Base-by-base conservation (phyloP, 2,329 filamentous ascomycete species). In the Ceratocystis lukuohia region DNA sequence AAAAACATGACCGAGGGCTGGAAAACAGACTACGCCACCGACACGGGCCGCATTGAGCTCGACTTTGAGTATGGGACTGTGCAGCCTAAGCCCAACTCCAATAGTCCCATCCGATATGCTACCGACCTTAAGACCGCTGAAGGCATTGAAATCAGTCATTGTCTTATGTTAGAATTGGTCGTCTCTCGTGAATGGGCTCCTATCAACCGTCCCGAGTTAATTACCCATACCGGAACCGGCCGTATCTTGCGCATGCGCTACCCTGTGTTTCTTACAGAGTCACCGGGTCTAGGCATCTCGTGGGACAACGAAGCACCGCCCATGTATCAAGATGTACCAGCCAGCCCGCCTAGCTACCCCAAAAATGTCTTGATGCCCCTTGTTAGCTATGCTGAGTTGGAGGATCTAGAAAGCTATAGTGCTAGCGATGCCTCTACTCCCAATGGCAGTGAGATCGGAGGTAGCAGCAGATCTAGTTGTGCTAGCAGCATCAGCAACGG, bases 231-330 rank as follows among this genome's bases (percentile, higher is more conserved):
- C 0, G 93, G 93, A 68, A 88, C 91, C 1, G 94, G 93, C 0
- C 85, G 93, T 69, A 93, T 97, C 64, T 80, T 99, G 68, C 84
- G 93, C 70, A 96, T 96, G 83, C 90, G 96, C 74, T 97, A 96
- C 78, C 85, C 84, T 71, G 81, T 94, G 65, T 80, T 85, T 67
- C 82, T 97, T 66, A 96, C 92, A 3, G 88, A 96, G 77, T 84
- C 89, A 68, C 84, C 84, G 22, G 93, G 93, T 20, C 83, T 96
- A 74, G 92, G 93, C 63, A 92, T 99, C 71, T 90, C 88, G 71
- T 99, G 94, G 93, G 93, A 97, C 71, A 93, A 96, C 76, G 93
- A 99, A 78, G 86, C 89, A 72, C 93, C 93, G 12, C 93, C 93
- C 0, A 84, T 95, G 70, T 99, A 99, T 76, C 88, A 94, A 75